phyloP scores from a whole-genome alignment of 768 basidiomycete species.

The Lentinula detonsa region DNA sequence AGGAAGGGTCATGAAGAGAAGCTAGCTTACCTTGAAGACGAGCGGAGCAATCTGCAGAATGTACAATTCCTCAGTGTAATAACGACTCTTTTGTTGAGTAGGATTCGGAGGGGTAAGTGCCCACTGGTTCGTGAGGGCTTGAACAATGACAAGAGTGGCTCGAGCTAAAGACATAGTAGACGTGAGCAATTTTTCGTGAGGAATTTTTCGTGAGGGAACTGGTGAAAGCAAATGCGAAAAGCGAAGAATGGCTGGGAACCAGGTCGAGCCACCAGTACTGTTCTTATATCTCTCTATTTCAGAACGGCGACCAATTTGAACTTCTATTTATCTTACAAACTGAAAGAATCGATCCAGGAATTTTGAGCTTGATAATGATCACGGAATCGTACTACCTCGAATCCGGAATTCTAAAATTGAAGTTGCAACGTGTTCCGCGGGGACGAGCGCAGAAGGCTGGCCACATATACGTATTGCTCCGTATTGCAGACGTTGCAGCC shows the following conservation, averaged over 20 bases:
- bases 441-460: not conserved
- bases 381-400: not conserved
- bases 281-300: not conserved
- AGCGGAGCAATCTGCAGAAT: conserved; percentile 50
- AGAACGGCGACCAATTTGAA: not conserved
- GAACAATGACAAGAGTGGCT: conserved; percentile 39
- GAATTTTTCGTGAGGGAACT: not conserved
- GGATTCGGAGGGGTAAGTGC: conserved; percentile 56
- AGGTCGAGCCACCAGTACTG: not conserved
- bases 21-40: conserved; percentile 41
- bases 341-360: not conserved
- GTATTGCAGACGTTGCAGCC: not conserved
- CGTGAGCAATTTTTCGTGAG: not conserved
- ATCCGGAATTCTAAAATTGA: not conserved
- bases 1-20: too few species aligned
- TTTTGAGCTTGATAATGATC: not conserved
- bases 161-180: conserved; percentile 41
- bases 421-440: conserved; percentile 3
- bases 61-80: conserved; percentile 46
- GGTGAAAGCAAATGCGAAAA: not conserved
- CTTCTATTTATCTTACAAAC: not conserved
- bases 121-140: conserved; percentile 43
- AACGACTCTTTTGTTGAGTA: conserved; percentile 41
- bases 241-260: not conserved
- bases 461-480: not conserved